Base-by-base conservation (phyloP, 768 basidiomycete species). In the Amyloporia xantha region DNA sequence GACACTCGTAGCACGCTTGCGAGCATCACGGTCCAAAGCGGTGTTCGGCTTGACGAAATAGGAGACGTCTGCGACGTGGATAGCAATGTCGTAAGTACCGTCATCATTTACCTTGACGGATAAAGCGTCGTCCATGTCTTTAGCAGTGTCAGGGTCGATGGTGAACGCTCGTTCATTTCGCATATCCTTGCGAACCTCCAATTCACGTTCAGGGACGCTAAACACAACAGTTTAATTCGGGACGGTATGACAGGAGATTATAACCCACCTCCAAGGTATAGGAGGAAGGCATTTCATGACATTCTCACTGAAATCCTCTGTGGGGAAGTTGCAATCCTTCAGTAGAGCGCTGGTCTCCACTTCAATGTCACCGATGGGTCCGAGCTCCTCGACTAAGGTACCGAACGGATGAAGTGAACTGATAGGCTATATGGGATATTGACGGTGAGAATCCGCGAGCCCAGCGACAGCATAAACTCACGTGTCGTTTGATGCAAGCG, bases 251-350 rank as follows among this genome's bases (percentile, higher is more conserved):
- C 20, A 5, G 2, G 4, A 27, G 4, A 35, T 25, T 6, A 35
- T 41, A 45, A 19, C 19, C 75, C 63, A 91, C 86, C 76, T 81
- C 93, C 93, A 99, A 12, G 96, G 96, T 53, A 89, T 77, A 20
- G 96, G 96, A 41, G 96, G 96, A 21, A 98, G 70, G 63, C 96
- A 98, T 67, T 98, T 97, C 54, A 92, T 62, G 20, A 97, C 93
- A 59, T 88, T 88, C 41, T 99, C 96, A 7, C 85, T 81, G 68
- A 99, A 99, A 54, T 98, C 96, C 66, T 95, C 93, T 0, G 91
- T 89, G 2, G 95, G 91, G 82, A 97, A 97, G 69, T 97, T 97
- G 75, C 93, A 97, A 66, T 99, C 96, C 67, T 98, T 98, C 55
- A 99, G 74, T 51, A 99, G 72, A 6, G 96, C 96, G 53, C 91